Evolutionary conservation across 2,329 filamentous ascomycete genomes (phyloP).

Genomic region (Chaetomium strumarium): DNA sequence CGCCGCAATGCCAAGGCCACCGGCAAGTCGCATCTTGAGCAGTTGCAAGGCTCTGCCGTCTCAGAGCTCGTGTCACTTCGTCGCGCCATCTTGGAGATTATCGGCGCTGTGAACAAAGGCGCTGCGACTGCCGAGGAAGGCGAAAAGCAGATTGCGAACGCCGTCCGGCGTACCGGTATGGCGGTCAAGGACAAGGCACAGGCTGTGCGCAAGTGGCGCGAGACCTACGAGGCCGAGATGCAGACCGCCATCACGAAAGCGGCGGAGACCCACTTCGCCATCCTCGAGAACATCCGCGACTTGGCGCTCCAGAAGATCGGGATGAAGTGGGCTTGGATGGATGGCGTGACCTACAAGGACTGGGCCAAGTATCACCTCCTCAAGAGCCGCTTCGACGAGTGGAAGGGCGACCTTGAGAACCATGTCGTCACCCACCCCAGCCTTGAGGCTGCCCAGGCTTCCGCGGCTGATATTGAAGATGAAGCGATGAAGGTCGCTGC

Average conservation of each 20-base stretch:
- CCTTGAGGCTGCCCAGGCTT: constrained; percentile 61
- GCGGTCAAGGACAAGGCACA: constrained; percentile 73
- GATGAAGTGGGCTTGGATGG: constrained; percentile 93
- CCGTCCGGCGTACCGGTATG: constrained; percentile 62
- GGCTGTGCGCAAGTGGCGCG: constrained; percentile 69
- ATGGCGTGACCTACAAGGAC: constrained; percentile 92
- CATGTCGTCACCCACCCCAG: constrained; percentile 69
- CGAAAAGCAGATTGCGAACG: constrained; percentile 39
- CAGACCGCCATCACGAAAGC: constrained; percentile 63
- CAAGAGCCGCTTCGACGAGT: constrained; percentile 74
- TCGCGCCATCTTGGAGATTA: constrained; percentile 56
- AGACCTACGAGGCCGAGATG: constrained; percentile 64
- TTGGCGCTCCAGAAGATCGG: constrained; percentile 86
- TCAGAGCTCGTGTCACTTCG: constrained; percentile 62
- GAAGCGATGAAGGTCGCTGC: constrained; percentile 76
- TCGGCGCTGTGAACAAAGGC: constrained; percentile 46
- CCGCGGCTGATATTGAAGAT: constrained; percentile 56
- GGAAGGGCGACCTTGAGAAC: constrained; percentile 74
- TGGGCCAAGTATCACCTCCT: constrained; percentile 93
- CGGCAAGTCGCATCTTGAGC: constrained; percentile 60
- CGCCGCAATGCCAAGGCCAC: constrained; percentile 58
- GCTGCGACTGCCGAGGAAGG: constrained; percentile 31
- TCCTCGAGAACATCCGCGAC: constrained; percentile 75
- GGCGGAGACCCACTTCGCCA: constrained; percentile 73
- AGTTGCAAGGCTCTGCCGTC: constrained; percentile 62